Percentiles rank a stretch among this genome's conserved stretches.
phyloP scores from a whole-genome alignment of 352 stramenopile species.

The Globisporangium takayamanum region DNA sequence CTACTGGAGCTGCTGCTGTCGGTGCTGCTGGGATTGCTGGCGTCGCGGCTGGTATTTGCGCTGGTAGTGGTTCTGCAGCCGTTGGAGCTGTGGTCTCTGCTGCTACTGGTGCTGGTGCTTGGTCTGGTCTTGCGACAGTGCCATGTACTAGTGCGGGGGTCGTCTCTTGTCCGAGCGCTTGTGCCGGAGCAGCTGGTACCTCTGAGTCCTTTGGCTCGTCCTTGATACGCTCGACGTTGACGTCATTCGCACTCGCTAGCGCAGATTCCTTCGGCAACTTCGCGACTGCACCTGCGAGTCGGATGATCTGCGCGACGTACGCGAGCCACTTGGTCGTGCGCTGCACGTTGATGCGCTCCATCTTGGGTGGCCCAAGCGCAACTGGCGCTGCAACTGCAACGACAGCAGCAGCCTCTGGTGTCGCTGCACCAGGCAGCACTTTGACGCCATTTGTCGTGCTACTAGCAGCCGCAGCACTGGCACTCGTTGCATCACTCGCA shows the following conservation, averaged over 20 bases:
- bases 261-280: conserved; percentile 7
- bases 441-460: neutral
- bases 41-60: neutral
- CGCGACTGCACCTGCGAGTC: conserved; percentile 23
- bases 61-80: neutral
- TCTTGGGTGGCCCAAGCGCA: conserved; percentile 46
- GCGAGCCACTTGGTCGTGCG: conserved; percentile 66
- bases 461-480: neutral
- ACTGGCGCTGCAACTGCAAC: conserved; percentile 11
- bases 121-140: neutral
- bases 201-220: too few relatives aligned
- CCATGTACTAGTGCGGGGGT: too few relatives aligned
- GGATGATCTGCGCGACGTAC: conserved; percentile 64
- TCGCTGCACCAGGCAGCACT: neutral
- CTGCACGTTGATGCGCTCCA: conserved; percentile 78
- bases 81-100: neutral
- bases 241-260: too few relatives aligned
- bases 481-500: neutral
- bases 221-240: too few relatives aligned
- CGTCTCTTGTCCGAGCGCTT: too few relatives aligned
- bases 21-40: neutral
- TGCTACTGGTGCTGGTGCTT: neutral
- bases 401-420: neutral
- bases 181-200: too few relatives aligned
- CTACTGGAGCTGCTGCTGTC: neutral